These are phyloP conservation scores for Wickerhamiella qilinensis DNA, from an alignment of 805 yeast genomes.

Conservation along the genomic window DNA sequence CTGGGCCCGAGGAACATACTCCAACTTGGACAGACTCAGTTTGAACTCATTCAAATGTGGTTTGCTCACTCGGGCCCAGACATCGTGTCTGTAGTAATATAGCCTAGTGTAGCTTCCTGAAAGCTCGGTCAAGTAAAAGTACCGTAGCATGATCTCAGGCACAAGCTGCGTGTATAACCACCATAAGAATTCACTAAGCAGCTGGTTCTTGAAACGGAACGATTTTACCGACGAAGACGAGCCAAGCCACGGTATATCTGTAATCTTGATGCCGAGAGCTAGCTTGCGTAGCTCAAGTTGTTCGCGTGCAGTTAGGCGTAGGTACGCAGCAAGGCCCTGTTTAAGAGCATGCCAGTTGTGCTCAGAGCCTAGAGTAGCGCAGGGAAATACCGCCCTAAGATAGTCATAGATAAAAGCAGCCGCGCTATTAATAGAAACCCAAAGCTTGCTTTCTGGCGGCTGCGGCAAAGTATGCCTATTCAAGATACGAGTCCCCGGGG, in stretches of 20 bases:
- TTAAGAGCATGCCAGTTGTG: constrained; percentile 31
- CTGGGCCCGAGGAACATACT: not conserved
- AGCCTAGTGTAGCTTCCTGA: not conserved
- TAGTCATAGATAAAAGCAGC: not conserved
- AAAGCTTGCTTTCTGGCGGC: not conserved
- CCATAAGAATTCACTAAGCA: constrained; percentile 28
- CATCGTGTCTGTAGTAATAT: constrained; percentile 12
- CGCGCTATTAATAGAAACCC: not conserved
- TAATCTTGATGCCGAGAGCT: constrained; percentile 24
- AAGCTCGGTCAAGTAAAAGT: not conserved
- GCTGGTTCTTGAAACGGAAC: constrained; percentile 16
- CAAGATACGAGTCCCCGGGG: too few relatives aligned
- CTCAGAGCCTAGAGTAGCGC: constrained; percentile 26
- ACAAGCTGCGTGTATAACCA: constrained; percentile 45
- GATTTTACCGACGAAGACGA: not conserved
- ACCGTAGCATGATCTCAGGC: not conserved
- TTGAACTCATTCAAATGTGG: not conserved
- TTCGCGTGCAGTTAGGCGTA: constrained; percentile 27
- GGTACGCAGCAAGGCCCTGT: constrained; percentile 22
- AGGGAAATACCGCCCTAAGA: not conserved
- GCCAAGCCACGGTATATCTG: constrained; percentile 40
- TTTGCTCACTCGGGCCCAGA: constrained; percentile 6
- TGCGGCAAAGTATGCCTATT: too few relatives aligned
- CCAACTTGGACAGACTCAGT: too few relatives aligned
- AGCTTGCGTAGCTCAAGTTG: constrained; percentile 22